Evolutionary conservation across 805 yeast species (phyloP), one percentile per base, ranked within the genome.

Genomic region (Debaryomyces prosopidis): DNA sequence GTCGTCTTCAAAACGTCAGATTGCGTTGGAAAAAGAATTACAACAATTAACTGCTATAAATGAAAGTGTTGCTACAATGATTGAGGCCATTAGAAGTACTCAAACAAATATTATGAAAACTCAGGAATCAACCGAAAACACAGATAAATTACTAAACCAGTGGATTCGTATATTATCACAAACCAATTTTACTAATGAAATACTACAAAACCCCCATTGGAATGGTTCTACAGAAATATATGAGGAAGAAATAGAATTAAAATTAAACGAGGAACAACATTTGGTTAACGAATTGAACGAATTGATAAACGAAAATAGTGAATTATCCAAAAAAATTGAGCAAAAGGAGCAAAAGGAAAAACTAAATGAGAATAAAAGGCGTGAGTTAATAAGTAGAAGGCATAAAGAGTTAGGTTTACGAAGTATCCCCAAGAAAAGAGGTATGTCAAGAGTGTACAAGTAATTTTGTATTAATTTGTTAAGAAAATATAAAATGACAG

Each of bases 101-200:
- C 62, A 57, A 18, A 31, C 44, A 15, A 62, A 71, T 41, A 55
- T 79, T 11, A 48, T 52, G 16, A 57, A 62, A 23, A 51, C 63
- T 31, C 69, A 72, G 44, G 65, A 62, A 16, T 72, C 82, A 4
- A 70, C 81, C 36, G 71, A 69, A 33, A 72, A 75, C 26, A 75
- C 84, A 0, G 72, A 78, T 44, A 66, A 68, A 19, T 63, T 84
- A 19, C 60, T 84, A 18, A 83, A 79, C 45, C 71, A 80, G 17
- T 84, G 87, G 87, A 74, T 79, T 42, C 70, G 76, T 49, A 81
- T 84, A 40, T 71, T 83, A 16, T 81, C 85, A 12, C 87, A 83
- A 54, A 78, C 85, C 17, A 76, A 77, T 30, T 79, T 80, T 54
- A 77, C 84, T 3, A 67, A 72, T 20, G 71, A 75, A 8, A 58